phyloP scores from a whole-genome alignment of 2,329 filamentous ascomycete species.

The Sordariomycetes sp. region DNA sequence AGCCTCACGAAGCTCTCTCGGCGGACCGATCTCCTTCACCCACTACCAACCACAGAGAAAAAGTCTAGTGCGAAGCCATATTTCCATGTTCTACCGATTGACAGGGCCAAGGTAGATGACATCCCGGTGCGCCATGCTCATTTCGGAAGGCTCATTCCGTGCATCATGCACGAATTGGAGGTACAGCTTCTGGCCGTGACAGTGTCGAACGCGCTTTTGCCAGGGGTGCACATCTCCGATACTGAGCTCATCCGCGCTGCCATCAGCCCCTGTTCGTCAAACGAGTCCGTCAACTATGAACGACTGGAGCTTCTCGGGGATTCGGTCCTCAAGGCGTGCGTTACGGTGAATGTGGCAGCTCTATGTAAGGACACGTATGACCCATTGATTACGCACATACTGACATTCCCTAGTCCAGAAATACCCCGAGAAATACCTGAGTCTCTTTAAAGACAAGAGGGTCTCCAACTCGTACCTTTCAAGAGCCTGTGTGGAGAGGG shows the following conservation, averaged over 20 bases:
- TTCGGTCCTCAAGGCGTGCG: constrained; percentile 62
- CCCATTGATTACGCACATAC: background rate
- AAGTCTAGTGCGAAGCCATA: constrained; percentile 25
- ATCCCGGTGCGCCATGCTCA: constrained; percentile 28
- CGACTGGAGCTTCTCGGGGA: constrained; percentile 81
- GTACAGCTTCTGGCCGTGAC: constrained; percentile 47
- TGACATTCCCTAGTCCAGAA: constrained; percentile 31
- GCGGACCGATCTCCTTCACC: constrained; percentile 46
- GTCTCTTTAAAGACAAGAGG: constrained; percentile 50
- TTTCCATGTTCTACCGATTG: constrained; percentile 27
- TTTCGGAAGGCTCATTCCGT: constrained; percentile 55
- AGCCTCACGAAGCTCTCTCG: constrained; percentile 34
- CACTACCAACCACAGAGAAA: constrained; percentile 1
- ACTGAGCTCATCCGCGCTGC: constrained; percentile 49
- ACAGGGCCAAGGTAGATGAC: constrained; percentile 34
- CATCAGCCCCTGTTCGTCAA: constrained; percentile 51
- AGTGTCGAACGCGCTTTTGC: constrained; percentile 28
- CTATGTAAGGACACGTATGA: constrained; percentile 25
- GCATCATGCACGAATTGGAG: constrained; percentile 58
- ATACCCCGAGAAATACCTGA: constrained; percentile 69
- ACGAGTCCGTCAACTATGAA: constrained; percentile 58
- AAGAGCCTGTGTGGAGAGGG: constrained; percentile 45
- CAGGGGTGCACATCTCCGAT: constrained; percentile 34
- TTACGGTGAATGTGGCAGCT: constrained; percentile 49
- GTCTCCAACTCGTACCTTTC: constrained; percentile 67